Percentiles rank a stretch among this genome's conserved stretches.
Evolutionary conservation across 2,329 filamentous ascomycete species (phyloP).

Genomic region (Cucurbitaria berberidis): DNA sequence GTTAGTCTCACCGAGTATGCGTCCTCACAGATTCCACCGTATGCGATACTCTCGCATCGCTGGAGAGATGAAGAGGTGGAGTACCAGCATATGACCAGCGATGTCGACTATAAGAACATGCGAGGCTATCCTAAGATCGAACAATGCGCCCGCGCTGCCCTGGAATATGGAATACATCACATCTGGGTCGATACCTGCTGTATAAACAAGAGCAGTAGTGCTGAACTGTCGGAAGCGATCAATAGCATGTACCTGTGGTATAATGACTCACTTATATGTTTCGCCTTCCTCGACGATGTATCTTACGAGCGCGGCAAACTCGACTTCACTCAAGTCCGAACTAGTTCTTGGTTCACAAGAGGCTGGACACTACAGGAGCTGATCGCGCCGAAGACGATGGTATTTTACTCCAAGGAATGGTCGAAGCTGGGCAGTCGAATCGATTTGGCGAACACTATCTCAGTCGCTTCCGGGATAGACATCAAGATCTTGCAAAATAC

Average conservation of each 20-base stretch:
- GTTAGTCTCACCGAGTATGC: not conserved
- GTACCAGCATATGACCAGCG: not conserved
- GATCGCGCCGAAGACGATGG: slow-evolving; percentile 1
- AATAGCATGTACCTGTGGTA: slow-evolving; percentile 18
- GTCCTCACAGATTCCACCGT: slow-evolving; percentile 5
- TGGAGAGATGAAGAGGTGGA: slow-evolving; percentile 2
- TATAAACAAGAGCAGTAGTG: slow-evolving; percentile 10
- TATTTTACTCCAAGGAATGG: slow-evolving; percentile 6
- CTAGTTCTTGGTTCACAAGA: slow-evolving; percentile 1
- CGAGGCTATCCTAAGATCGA: not conserved
- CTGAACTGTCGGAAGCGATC: slow-evolving; percentile 15
- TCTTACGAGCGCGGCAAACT: not conserved
- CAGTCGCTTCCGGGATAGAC: not conserved
- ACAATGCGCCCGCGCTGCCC: not conserved
- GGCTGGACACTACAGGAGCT: slow-evolving; percentile 15
- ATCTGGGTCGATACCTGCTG: slow-evolving; percentile 15
- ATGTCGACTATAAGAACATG: not conserved
- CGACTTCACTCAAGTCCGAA: not conserved
- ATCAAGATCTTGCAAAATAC: not conserved
- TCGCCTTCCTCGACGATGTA: slow-evolving; percentile 8
- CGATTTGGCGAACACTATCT: not conserved
- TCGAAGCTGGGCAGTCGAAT: slow-evolving; percentile 1
- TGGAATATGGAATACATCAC: not conserved
- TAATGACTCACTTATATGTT: slow-evolving; percentile 3
- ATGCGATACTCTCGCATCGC: not conserved